These are phyloP conservation scores for Phytophthora sojae DNA, from an alignment of 352 stramenopile species.

Conservation along the genomic window DNA sequence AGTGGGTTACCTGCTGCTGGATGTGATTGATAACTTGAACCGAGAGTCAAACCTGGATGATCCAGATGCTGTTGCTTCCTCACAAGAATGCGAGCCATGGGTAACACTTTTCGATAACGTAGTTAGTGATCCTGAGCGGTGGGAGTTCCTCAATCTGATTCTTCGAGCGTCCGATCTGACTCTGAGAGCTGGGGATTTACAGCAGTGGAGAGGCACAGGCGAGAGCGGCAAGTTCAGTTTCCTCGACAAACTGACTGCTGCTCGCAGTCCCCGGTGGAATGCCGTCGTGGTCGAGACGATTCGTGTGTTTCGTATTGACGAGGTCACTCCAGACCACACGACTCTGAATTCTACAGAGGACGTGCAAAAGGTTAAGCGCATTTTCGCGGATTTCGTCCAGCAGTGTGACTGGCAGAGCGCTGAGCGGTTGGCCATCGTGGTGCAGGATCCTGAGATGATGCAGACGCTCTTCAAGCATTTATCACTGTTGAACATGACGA, in stretches of 20 bases:
- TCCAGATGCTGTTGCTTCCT: not conserved
- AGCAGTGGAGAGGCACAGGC: slow-evolving; percentile 5
- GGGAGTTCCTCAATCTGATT: slow-evolving; percentile 58
- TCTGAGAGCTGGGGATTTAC: slow-evolving; percentile 1
- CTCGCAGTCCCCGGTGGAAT: slow-evolving; percentile 47
- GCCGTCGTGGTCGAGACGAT: slow-evolving; percentile 58
- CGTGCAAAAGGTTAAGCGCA: slow-evolving; percentile 6
- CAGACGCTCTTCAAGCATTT: slow-evolving; percentile 41
- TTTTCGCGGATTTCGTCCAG: slow-evolving; percentile 42
- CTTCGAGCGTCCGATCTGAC: slow-evolving; percentile 47
- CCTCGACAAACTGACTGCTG: slow-evolving; percentile 39
- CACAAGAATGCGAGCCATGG: slow-evolving; percentile 21
- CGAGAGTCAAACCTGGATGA: slow-evolving; percentile 5
- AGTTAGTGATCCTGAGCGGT: slow-evolving; percentile 32
- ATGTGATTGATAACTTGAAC: slow-evolving; percentile 49
- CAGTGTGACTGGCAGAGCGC: slow-evolving; percentile 62
- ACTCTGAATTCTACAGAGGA: slow-evolving; percentile 9
- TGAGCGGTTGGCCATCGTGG: slow-evolving; percentile 42
- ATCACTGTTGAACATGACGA: slow-evolving; percentile 51
- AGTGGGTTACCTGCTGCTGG: slow-evolving; percentile 68
- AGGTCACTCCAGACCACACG: not conserved
- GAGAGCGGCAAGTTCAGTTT: slow-evolving; percentile 17
- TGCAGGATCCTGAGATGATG: slow-evolving; percentile 37
- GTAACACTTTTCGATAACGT: slow-evolving; percentile 38
- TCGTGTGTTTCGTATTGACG: slow-evolving; percentile 43